Evolutionary conservation across 2,329 filamentous ascomycete genomes (phyloP), one percentile per base, ranked within the genome.

Genomic region (Cylindrodendrum hubeiense): DNA sequence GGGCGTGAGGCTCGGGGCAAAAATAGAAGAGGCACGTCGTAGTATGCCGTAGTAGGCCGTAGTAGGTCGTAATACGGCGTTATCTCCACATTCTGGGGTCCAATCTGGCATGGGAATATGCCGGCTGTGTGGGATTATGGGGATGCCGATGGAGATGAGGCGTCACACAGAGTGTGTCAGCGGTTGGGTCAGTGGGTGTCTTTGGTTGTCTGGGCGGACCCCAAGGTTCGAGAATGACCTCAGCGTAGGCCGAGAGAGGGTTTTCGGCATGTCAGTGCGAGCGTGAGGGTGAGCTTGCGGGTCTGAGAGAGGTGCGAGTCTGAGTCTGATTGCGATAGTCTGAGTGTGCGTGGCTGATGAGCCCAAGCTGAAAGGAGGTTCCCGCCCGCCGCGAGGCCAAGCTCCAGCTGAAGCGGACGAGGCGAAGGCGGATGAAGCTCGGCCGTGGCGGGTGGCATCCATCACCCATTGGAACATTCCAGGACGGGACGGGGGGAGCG

Each of bases 391-490:
- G 51, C 49, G 37, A 60, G 49, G 49, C 57, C 43, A 52, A 52
- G 41, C 39, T 22, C 22, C 10, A 46, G 13, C 22, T 22, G 13
- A 28, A 50, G 19, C 47, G 47, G 28, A 50, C 47, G 47, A 50
- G 26, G 47, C 47, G 47, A 53, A 26, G 33, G 39, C 28, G 39
- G 57, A 60, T 47, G 57, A 46, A 60, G 49, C 41, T 47, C 54
- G 28, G 46, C 41, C 33, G 51, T 26, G 24, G 33, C 37, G n/a
- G 54, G 22, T 17, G 37, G 46, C 34, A 52, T 5, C 6, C 37
- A 39, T 19, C 37, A n/a, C 52, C 39, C 37, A 47, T 60, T 60
- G 58, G 58, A 53, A 49, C 41, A 60, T 54, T 60, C 58, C 58
- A 54, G 58, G 26, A 28, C 46, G 28, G 22, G 44, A 41, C 50